Evolutionary conservation across 352 stramenopile species (phyloP).

Genomic region (Thalassiosira mediterranea): DNA sequence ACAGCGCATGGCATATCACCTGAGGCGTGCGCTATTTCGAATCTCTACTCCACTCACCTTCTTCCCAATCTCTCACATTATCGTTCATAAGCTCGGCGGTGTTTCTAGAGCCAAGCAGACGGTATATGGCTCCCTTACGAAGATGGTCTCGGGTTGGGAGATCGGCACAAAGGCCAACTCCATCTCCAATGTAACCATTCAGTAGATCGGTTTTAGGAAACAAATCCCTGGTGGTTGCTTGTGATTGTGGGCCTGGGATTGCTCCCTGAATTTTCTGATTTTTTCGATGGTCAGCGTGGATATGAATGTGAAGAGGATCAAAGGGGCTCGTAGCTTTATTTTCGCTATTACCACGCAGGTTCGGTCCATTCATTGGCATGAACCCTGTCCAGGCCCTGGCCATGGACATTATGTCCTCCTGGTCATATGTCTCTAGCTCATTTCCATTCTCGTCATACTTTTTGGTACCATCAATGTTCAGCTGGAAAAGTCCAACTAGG

Average conservation of each 20-base stretch:
- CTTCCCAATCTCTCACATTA: background rate
- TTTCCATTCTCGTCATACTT: slow-evolving; percentile 50
- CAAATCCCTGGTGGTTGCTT: slow-evolving; percentile 32
- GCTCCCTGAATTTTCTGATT: no score
- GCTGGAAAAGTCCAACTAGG: slow-evolving; percentile 48
- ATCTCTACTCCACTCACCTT: background rate
- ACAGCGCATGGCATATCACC: no score
- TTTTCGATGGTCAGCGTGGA: no score
- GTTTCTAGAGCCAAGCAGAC: slow-evolving; percentile 28
- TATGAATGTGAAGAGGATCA: slow-evolving; percentile 28
- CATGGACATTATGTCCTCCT: slow-evolving; percentile 68
- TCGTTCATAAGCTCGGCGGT: background rate
- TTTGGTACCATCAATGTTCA: slow-evolving; percentile 70
- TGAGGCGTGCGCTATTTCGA: background rate
- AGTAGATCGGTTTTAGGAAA: slow-evolving; percentile 69
- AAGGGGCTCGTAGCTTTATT: background rate
- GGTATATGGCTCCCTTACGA: slow-evolving; percentile 49
- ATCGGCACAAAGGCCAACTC: slow-evolving; percentile 50
- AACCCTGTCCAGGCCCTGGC: slow-evolving; percentile 73
- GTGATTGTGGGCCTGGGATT: background rate
- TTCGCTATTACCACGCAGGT: background rate
- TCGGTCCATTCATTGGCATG: background rate
- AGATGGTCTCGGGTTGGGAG: slow-evolving; percentile 39
- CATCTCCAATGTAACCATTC: slow-evolving; percentile 65
- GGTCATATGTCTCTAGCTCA: slow-evolving; percentile 57